Evolutionary conservation across 202 grass and related monocot genomes (phyloP).

Genomic region (Carex arenaria): DNA sequence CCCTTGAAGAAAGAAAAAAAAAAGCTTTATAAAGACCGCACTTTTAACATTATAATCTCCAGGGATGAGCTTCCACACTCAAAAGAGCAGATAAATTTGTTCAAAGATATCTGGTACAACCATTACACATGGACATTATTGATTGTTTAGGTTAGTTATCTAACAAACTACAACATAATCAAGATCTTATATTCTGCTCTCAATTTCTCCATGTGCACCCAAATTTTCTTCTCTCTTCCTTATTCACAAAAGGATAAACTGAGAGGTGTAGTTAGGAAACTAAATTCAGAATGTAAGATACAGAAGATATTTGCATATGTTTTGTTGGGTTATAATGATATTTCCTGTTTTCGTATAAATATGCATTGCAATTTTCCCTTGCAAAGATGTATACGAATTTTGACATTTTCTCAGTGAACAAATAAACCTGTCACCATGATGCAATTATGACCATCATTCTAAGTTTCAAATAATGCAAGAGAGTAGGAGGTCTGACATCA

Average conservation of each 20-base stretch:
- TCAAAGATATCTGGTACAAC: neutral
- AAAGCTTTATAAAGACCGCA: neutral
- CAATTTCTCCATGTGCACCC: neutral
- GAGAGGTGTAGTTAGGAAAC: neutral
- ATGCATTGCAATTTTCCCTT: neutral
- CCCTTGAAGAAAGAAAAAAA: slow-evolving; percentile 31
- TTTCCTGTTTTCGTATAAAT: neutral
- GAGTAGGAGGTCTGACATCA: slow-evolving; percentile 38
- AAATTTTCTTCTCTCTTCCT: neutral
- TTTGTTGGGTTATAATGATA: neutral
- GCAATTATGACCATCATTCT: neutral
- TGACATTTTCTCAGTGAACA: neutral
- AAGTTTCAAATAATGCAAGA: neutral
- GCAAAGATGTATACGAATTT: neutral
- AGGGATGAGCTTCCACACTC: neutral
- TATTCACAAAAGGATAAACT: neutral
- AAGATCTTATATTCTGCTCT: neutral
- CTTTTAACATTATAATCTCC: neutral
- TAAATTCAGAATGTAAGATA: neutral
- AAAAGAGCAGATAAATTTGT: neutral
- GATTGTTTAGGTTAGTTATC: neutral
- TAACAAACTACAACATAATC: neutral
- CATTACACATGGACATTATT: neutral
- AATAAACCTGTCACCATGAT: neutral
- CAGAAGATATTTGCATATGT: neutral